These are phyloP conservation scores for Entomortierella chlamydospora DNA, from an alignment of 192 early-diverging fungal species.

Conservation along the genomic window DNA sequence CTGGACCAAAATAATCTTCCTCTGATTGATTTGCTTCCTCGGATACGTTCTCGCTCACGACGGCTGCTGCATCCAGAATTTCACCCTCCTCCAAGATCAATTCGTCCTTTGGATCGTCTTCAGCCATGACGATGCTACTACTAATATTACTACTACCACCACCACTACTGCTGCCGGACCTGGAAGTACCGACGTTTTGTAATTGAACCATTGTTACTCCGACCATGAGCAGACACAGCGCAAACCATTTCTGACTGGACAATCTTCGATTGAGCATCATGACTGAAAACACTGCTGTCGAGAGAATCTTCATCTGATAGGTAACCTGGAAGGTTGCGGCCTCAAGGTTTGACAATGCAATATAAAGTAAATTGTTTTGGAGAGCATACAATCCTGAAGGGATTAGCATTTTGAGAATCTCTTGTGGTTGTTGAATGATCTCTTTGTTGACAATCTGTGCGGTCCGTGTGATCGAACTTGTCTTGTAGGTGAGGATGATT, in stretches of 20 bases:
- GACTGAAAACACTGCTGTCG: conserved; percentile 90
- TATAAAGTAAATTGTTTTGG: conserved; percentile 90
- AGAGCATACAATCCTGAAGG: conserved; percentile 84
- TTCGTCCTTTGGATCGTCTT: conserved; percentile 39
- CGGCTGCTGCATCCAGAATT: conserved; percentile 25
- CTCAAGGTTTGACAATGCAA: conserved; percentile 82
- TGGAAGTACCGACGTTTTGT: conserved; percentile 59
- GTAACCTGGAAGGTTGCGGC: conserved; percentile 92
- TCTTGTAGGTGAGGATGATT: conserved; percentile 59
- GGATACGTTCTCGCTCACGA: conserved; percentile 22
- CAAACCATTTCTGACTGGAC: conserved; percentile 74
- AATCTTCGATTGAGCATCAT: conserved; percentile 74
- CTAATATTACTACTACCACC: too few relatives aligned
- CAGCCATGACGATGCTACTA: too few relatives aligned
- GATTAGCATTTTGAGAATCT: conserved; percentile 80
- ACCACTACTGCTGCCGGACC: neutral
- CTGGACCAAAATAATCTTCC: conserved; percentile 34
- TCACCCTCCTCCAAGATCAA: conserved; percentile 22
- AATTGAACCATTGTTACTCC: conserved; percentile 88
- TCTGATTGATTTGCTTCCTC: conserved; percentile 17
- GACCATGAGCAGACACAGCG: conserved; percentile 78
- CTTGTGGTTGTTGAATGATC: conserved; percentile 71
- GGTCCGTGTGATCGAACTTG: conserved; percentile 53
- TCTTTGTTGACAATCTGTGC: conserved; percentile 59
- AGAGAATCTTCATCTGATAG: conserved; percentile 92